Evolutionary conservation across 1,139 yeast species (phyloP).

Genomic region (Lodderomyces jiufengensis): DNA sequence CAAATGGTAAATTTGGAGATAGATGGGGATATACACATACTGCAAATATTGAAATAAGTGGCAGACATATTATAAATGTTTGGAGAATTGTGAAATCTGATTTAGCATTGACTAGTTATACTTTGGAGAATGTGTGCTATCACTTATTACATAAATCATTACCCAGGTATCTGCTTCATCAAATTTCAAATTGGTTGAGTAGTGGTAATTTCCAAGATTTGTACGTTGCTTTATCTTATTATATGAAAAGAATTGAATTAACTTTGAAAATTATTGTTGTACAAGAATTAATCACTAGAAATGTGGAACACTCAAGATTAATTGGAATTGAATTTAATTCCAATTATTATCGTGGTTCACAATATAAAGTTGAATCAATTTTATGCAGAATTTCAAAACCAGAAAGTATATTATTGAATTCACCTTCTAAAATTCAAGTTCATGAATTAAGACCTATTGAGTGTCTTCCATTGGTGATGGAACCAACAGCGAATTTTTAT

Average conservation of each 20-base stretch:
- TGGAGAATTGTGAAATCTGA: constrained; percentile 77
- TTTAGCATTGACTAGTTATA: constrained; percentile 59
- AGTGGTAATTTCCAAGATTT: constrained; percentile 23
- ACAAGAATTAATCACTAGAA: constrained; percentile 66
- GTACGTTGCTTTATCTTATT: constrained; percentile 48
- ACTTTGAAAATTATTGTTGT: constrained; percentile 50
- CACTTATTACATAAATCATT: constrained; percentile 63
- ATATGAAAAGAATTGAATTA: constrained; percentile 44
- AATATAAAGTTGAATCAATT: constrained; percentile 86
- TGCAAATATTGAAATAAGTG: constrained; percentile 62
- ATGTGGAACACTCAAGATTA: constrained; percentile 79
- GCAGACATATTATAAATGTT: constrained; percentile 77
- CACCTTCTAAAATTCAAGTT: constrained; percentile 81
- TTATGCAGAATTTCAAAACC: constrained; percentile 68
- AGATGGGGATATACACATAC: constrained; percentile 84
- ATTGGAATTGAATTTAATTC: constrained; percentile 90
- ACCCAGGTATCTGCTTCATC: constrained; percentile 56
- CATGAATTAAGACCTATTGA: constrained; percentile 83
- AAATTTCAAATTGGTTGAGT: constrained; percentile 51
- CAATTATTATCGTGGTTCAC: constrained; percentile 87
- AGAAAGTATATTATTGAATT: constrained; percentile 67
- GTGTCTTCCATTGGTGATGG: constrained; percentile 87
- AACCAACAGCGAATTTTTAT: constrained; percentile 80
- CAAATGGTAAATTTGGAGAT: constrained; percentile 58
- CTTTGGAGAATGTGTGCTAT: constrained; percentile 72